Evolutionary conservation across 164 flowering plant species (phyloP).

Genomic region (Amborella trichopoda): DNA sequence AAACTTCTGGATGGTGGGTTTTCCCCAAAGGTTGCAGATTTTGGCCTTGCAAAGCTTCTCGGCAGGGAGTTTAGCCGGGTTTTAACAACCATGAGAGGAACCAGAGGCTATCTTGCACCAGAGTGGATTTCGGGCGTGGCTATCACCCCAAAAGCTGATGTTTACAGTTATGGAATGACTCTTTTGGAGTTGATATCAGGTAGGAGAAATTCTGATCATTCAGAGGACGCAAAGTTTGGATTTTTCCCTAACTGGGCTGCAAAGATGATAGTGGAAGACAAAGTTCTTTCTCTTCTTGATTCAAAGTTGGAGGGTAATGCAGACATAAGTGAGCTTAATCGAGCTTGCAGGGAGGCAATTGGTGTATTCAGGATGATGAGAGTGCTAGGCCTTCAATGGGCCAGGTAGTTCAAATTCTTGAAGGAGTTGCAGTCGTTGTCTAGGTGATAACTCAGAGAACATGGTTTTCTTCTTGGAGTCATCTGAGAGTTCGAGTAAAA

Average conservation of each 20-base stretch:
- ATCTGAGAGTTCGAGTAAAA: background rate
- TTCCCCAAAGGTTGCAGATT: constrained; percentile 29
- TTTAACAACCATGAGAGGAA: constrained; percentile 33
- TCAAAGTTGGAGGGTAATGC: constrained; percentile 17
- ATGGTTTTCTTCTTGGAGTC: background rate
- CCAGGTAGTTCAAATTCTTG: too few relatives aligned
- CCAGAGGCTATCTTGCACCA: constrained; percentile 35
- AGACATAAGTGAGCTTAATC: constrained; percentile 15
- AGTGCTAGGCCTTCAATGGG: constrained; percentile 28
- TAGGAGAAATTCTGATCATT: constrained; percentile 19
- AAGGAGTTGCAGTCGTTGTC: too few relatives aligned
- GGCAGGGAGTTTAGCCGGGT: constrained; percentile 27
- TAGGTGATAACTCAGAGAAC: constrained; percentile 6
- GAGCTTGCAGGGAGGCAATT: constrained; percentile 23
- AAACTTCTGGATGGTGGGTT: constrained; percentile 22
- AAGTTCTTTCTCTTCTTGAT: constrained; percentile 15
- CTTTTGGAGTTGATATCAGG: constrained; percentile 27
- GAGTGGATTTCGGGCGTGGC: constrained; percentile 33
- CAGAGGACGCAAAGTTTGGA: constrained; percentile 9
- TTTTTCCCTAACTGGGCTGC: constrained; percentile 31
- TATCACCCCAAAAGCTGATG: constrained; percentile 31
- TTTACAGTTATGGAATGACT: constrained; percentile 35
- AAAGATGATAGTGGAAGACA: constrained; percentile 9
- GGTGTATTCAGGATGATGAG: constrained; percentile 34
- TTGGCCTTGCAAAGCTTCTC: constrained; percentile 29